Conservation (phyloP, 1,284 basidiomycete genomes). For the Ganoderma lucidum region DNA sequence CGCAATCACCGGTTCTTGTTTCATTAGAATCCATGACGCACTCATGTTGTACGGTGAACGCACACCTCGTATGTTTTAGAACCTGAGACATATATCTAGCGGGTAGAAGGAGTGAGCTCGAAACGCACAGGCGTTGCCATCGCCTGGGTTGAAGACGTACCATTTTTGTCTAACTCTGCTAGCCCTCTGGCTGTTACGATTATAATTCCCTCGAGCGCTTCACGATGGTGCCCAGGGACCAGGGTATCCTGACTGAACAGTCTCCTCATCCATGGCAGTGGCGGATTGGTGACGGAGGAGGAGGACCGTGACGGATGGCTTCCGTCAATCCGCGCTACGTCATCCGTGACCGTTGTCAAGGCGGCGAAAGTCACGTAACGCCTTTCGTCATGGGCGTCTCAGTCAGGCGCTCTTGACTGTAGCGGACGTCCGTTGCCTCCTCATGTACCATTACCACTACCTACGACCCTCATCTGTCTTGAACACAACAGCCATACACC, state of each 20-base stretch:
- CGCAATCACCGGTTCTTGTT: background rate
- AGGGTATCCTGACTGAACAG: no score
- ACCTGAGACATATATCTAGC: background rate
- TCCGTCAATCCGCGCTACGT: no score
- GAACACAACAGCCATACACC: no score
- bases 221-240: background rate
- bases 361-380: background rate
- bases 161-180: background rate
- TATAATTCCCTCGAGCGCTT: background rate
- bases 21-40: background rate
- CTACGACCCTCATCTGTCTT: no score
- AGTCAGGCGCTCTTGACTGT: no score
- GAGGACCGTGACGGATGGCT: no score
- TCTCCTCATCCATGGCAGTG: no score
- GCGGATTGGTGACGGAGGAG: no score
- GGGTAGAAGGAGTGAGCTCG: background rate
- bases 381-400: background rate
- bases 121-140: background rate
- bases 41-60: background rate
- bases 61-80: background rate
- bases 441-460: no score
- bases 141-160: background rate
- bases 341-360: background rate
- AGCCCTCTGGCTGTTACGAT: background rate
- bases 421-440: no score